Conservation (phyloP, 2,329 filamentous ascomycete genomes). For the Colletotrichum lini region DNA sequence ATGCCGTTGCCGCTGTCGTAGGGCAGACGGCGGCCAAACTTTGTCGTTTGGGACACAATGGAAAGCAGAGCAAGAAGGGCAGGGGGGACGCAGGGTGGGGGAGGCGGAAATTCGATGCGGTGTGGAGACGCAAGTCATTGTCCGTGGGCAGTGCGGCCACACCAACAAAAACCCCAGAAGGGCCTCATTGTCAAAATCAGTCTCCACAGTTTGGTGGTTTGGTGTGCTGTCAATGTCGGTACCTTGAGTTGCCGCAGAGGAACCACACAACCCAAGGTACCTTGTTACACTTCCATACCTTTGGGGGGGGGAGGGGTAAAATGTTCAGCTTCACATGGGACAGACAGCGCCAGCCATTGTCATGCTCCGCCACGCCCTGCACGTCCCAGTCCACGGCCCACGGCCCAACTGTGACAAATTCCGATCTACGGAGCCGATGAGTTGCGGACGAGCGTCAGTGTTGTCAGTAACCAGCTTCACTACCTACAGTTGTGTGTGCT, state of each 20-base stretch:
- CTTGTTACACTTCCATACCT: neutral
- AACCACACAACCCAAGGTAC: neutral
- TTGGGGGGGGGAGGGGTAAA: too few relatives aligned
- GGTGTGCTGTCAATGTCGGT: neutral
- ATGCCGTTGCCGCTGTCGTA: constrained; percentile 1
- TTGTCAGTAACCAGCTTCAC: too few relatives aligned
- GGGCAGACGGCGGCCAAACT: neutral
- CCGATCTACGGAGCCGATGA: constrained; percentile 25
- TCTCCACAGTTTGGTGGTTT: neutral
- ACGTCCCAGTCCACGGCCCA: constrained; percentile 23
- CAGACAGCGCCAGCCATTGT: constrained; percentile 20
- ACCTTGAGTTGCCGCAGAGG: neutral
- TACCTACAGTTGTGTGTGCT: neutral
- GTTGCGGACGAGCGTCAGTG: neutral
- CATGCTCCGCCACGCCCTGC: constrained; percentile 37
- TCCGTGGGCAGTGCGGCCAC: neutral
- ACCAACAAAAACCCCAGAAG: neutral
- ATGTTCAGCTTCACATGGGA: constrained; percentile 27
- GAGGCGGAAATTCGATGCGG: constrained; percentile 3
- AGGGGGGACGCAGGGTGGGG: too few relatives aligned
- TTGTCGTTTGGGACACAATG: too few relatives aligned
- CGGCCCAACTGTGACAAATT: neutral
- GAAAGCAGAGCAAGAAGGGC: neutral
- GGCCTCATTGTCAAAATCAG: neutral
- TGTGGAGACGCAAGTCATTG: constrained; percentile 1